Conservation (phyloP, 106 monocot genomes). For the Ottelia alismoides region DNA sequence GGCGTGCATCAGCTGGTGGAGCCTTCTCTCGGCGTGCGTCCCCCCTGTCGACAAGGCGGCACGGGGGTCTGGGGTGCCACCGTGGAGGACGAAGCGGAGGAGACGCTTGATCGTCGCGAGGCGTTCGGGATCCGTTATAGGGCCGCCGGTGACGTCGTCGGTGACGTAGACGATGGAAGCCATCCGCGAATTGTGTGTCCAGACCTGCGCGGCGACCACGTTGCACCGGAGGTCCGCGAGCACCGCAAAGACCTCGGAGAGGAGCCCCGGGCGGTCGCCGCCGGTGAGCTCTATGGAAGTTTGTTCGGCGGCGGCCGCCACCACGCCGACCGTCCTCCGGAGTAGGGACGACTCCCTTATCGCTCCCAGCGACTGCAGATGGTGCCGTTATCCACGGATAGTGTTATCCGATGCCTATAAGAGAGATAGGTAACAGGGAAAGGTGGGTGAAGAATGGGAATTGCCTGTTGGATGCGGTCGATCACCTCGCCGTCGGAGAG, state of each 20-base stretch:
- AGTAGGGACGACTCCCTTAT: conserved; percentile 2
- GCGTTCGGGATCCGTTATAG: conserved; percentile 12
- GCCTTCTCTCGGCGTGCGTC: conserved; percentile 33
- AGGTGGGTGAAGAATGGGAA: background rate
- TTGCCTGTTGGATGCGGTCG: conserved; percentile 45
- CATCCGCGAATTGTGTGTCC: conserved; percentile 43
- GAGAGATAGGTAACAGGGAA: background rate
- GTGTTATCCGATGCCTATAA: background rate
- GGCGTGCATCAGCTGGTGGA: conserved; percentile 51
- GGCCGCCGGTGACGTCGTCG: background rate
- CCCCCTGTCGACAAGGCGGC: conserved; percentile 8
- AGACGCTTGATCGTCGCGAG: conserved; percentile 9
- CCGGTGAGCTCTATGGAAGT: conserved; percentile 23
- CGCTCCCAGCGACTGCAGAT: conserved; percentile 10
- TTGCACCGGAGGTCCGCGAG: conserved; percentile 23
- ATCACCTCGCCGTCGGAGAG: conserved; percentile 43
- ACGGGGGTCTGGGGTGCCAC: background rate
- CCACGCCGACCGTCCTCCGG: background rate
- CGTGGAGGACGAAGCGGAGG: conserved; percentile 4
- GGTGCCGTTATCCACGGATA: background rate
- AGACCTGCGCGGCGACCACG: conserved; percentile 27
- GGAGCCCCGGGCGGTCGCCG: conserved; percentile 41
- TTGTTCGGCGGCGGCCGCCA: conserved; percentile 1
- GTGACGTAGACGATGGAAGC: conserved; percentile 30
- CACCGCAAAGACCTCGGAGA: conserved; percentile 44